phyloP scores from a whole-genome alignment of 495 filamentous ascomycete genomes.

The Corynascus novoguineensis region DNA sequence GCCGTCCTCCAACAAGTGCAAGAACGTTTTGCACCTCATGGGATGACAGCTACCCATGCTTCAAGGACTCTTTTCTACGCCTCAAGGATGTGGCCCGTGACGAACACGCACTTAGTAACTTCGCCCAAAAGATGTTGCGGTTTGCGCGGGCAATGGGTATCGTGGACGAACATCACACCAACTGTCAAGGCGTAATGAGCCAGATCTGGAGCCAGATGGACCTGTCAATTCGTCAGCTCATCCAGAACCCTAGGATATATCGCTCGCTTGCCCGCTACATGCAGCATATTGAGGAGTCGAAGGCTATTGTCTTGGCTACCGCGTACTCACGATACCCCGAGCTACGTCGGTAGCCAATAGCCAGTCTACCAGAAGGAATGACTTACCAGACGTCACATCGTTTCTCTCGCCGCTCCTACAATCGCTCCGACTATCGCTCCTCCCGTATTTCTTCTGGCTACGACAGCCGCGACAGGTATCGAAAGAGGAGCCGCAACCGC shows the following conservation, averaged over 20 bases:
- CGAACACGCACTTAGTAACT: not conserved
- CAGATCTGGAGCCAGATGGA: not conserved
- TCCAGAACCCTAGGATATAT: not conserved
- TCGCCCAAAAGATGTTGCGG: not conserved
- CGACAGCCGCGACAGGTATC: not conserved
- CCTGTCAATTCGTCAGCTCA: not conserved
- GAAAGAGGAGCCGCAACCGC: too few species aligned
- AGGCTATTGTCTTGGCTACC: not conserved
- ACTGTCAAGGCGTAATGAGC: not conserved
- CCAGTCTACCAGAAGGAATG: too few species aligned
- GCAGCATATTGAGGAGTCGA: not conserved
- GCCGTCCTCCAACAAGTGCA: not conserved
- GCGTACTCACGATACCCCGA: not conserved
- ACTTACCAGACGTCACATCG: too few species aligned
- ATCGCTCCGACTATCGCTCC: too few species aligned
- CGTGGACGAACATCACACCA: not conserved
- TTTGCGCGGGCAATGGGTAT: not conserved
- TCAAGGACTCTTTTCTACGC: not conserved
- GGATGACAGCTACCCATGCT: not conserved
- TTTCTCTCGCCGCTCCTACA: too few species aligned
- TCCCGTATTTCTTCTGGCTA: not conserved
- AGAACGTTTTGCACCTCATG: not conserved
- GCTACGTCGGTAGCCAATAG: too few species aligned
- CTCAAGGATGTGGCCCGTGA: not conserved
- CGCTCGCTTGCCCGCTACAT: not conserved